phyloP scores from a whole-genome alignment of 805 yeast genomes.

The Yarrowia porcina region DNA sequence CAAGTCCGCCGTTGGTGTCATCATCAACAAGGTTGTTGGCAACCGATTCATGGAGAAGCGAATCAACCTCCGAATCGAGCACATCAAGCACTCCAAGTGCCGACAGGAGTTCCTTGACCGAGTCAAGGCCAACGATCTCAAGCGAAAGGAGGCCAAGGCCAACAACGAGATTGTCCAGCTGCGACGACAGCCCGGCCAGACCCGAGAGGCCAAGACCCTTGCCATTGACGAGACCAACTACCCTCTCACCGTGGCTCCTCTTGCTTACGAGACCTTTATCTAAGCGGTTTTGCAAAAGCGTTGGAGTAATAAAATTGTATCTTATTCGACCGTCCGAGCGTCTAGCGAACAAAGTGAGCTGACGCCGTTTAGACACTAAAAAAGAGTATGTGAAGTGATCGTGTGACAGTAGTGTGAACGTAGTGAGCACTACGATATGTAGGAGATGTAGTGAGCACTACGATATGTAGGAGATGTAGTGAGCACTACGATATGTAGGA shows the following conservation, averaged over 20 bases:
- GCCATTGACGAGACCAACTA: constrained; percentile 67
- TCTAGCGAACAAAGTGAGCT: not conserved
- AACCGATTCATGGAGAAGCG: constrained; percentile 99
- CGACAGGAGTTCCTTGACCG: constrained; percentile 98
- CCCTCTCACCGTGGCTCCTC: constrained; percentile 98
- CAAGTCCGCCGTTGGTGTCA: constrained; percentile 97
- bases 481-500: too few species aligned
- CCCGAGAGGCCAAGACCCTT: constrained; percentile 89
- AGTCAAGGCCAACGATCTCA: constrained; percentile 95
- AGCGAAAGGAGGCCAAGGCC: constrained; percentile 90
- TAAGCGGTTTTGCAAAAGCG: constrained; percentile 48
- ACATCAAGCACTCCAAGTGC: constrained; percentile 99
- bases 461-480: too few species aligned
- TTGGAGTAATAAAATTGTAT: constrained; percentile 19
- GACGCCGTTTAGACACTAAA: too few species aligned
- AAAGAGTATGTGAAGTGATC: too few species aligned
- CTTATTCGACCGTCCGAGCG: not conserved
- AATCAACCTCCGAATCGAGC: constrained; percentile 97
- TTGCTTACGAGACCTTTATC: constrained; percentile 99
- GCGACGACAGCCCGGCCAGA: constrained; percentile 98
- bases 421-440: too few species aligned
- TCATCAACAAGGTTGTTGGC: constrained; percentile 97
- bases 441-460: too few species aligned
- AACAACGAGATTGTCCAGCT: constrained; percentile 85
- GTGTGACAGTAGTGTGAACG: not conserved